phyloP scores from a whole-genome alignment of 2,329 filamentous ascomycete species.

The Trichoderma pleuroti region DNA sequence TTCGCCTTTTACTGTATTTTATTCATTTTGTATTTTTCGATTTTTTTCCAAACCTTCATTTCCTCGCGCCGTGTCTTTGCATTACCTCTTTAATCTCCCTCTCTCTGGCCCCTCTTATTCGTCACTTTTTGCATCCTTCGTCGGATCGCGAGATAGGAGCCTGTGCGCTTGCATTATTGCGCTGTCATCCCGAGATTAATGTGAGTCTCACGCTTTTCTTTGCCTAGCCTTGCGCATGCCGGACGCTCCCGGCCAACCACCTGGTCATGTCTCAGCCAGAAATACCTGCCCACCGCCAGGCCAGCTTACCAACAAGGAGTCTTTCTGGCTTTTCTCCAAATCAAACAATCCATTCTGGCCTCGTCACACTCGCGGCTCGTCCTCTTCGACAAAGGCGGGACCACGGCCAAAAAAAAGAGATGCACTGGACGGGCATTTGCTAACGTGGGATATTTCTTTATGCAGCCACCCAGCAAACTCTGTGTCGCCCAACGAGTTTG shows the following conservation, averaged over 20 bases:
- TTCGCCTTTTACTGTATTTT: not conserved
- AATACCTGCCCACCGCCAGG: conserved; percentile 5
- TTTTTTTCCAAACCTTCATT: not conserved
- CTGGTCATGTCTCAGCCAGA: conserved; percentile 23
- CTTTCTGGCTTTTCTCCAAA: not conserved
- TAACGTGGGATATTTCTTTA: conserved; percentile 13
- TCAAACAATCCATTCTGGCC: not conserved
- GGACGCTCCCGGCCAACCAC: conserved; percentile 31
- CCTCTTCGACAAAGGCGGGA: not conserved
- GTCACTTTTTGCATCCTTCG: not conserved
- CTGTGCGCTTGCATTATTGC: conserved; percentile 17
- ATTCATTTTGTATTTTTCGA: not conserved
- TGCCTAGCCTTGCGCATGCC: conserved; percentile 30
- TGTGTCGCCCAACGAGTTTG: conserved; percentile 19
- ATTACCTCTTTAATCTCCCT: conserved; percentile 4
- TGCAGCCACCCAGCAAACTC: conserved; percentile 15
- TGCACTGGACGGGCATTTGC: conserved; percentile 9
- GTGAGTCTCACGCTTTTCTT: conserved; percentile 34
- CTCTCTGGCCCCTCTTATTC: not conserved
- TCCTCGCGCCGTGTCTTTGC: not conserved
- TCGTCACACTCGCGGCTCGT: not conserved
- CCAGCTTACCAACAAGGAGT: conserved; percentile 1
- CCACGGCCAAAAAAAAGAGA: not conserved
- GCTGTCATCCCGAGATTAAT: conserved; percentile 31
- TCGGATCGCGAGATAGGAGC: not conserved